A percentile compares a stretch with the other conserved stretches of the same genome.
Evolutionary conservation across 139 green algal species (phyloP).

Genomic region (Trebouxia sp.): DNA sequence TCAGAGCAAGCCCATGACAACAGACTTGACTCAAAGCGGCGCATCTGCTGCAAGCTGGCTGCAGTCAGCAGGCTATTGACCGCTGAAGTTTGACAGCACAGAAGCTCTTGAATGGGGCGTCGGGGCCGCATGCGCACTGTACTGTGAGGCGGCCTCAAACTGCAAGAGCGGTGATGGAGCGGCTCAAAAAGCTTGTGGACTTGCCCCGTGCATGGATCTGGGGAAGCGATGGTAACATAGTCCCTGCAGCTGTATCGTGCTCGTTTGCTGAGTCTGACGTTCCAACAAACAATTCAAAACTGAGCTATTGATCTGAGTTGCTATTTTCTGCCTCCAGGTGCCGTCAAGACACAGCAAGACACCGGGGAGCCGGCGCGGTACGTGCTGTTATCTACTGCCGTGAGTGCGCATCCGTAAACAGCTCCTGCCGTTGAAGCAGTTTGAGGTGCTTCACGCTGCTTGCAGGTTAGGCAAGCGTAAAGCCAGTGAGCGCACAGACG

Average conservation of each 20-base stretch:
- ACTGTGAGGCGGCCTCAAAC: not conserved
- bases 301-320: not conserved
- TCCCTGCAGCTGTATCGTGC: not conserved
- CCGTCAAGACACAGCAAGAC: not conserved
- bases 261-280: not conserved
- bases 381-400: not conserved
- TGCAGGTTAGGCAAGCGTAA: conserved; percentile 13
- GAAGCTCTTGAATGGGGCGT: not conserved
- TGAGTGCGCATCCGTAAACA: too few relatives aligned
- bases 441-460: too few relatives aligned
- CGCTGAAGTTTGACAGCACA: too few relatives aligned
- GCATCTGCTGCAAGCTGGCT: too few relatives aligned
- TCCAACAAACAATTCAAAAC: too few relatives aligned
- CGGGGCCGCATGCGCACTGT: not conserved
- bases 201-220: conserved; percentile 12
- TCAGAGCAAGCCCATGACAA: too few relatives aligned
- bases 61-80: too few relatives aligned
- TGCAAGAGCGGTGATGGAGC: not conserved
- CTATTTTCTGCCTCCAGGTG: not conserved
- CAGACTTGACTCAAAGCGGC: too few relatives aligned
- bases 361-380: not conserved
- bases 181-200: conserved; percentile 7
- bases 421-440: too few relatives aligned
- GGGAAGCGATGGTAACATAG: too few relatives aligned
- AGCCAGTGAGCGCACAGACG: not conserved